phyloP scores from a whole-genome alignment of 192 early-diverging fungal species.

The Coemansia sp. region DNA sequence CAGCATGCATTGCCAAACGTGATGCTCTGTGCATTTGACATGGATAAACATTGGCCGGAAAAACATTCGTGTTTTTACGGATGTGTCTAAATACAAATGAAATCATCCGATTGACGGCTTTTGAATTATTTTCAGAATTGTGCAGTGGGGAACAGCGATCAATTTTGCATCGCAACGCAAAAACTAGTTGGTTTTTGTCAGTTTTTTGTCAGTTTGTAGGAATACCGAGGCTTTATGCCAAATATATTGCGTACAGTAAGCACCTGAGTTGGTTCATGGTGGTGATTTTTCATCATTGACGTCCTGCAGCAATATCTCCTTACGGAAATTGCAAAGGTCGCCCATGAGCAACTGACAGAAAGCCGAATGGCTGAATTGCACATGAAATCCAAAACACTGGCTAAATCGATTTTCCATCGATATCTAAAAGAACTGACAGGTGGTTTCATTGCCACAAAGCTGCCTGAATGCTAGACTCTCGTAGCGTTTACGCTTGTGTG shows the following conservation, averaged over 20 bases:
- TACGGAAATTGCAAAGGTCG: neutral
- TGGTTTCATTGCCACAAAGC: no score
- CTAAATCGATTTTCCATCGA: neutral
- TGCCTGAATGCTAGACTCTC: neutral
- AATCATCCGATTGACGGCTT: neutral
- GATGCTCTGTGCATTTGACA: neutral
- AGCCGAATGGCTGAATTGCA: neutral
- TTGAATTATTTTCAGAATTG: neutral
- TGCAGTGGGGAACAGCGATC: neutral
- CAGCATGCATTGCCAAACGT: neutral
- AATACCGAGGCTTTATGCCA: no score
- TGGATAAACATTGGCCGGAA: constrained; percentile 2
- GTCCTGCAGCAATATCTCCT: neutral
- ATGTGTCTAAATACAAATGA: neutral
- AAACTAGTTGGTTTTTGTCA: neutral
- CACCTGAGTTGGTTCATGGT: neutral
- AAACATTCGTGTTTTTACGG: neutral
- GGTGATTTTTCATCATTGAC: neutral
- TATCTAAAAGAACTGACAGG: neutral
- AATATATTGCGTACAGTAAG: no score
- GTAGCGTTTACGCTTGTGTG: neutral
- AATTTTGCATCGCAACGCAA: neutral
- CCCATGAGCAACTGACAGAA: neutral
- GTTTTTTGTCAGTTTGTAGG: no score
- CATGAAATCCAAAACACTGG: neutral